phyloP scores from a whole-genome alignment of 352 stramenopile genomes.

The Phytophthora pistaciae region DNA sequence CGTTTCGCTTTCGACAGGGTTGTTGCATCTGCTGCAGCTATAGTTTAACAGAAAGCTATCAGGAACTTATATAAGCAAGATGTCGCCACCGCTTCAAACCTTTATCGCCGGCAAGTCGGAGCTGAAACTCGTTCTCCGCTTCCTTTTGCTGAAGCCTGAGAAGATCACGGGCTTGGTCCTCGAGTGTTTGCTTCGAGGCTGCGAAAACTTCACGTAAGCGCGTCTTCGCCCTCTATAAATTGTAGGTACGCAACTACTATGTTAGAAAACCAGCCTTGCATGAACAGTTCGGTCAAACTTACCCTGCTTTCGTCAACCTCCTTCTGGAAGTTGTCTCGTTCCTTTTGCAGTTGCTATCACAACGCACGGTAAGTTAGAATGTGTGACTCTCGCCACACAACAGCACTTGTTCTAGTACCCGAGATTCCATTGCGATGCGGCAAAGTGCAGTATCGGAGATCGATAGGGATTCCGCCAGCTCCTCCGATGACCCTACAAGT shows the following conservation, averaged over 20 bases:
- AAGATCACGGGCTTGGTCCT: slow-evolving; percentile 56
- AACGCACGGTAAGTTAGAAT: background rate
- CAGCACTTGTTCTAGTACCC: slow-evolving; percentile 18
- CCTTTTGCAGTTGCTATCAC: slow-evolving; percentile 43
- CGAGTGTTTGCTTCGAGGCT: slow-evolving; percentile 51
- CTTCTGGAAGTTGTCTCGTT: slow-evolving; percentile 45
- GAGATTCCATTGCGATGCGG: slow-evolving; percentile 29
- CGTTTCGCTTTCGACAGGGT: slow-evolving; percentile 36
- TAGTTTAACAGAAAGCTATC: background rate
- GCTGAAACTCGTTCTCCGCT: slow-evolving; percentile 32
- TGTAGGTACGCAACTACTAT: background rate
- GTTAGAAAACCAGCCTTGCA: background rate
- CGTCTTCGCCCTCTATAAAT: slow-evolving; percentile 51
- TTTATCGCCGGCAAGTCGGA: slow-evolving; percentile 43
- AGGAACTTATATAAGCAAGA: background rate
- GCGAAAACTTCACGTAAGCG: slow-evolving; percentile 67
- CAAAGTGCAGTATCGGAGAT: slow-evolving; percentile 33
- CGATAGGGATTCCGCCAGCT: slow-evolving; percentile 26
- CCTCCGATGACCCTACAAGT: slow-evolving; percentile 31
- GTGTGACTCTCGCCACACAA: background rate
- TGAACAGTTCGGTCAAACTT: background rate
- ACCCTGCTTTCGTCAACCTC: slow-evolving; percentile 67
- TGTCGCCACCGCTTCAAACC: slow-evolving; percentile 17
- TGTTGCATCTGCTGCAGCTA: slow-evolving; percentile 30
- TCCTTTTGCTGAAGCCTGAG: slow-evolving; percentile 45